phyloP scores from a whole-genome alignment of 257 asterid genomes.

The Solanum arcanum region DNA sequence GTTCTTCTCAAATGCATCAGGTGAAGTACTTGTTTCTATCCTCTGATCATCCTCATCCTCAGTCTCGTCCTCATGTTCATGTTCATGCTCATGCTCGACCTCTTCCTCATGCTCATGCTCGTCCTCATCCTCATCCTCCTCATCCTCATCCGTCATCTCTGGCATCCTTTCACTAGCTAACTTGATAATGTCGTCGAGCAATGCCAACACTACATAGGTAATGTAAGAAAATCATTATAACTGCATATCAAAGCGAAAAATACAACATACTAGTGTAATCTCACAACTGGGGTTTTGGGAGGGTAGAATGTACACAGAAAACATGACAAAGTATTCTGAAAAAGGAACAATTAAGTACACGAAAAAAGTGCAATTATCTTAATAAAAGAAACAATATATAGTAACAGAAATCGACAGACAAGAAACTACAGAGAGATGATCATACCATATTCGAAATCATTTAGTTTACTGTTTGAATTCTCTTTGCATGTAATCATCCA shows the following conservation, averaged over 20 bases:
- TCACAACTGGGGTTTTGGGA: neutral
- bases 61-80: neutral
- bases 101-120: conserved; percentile 27
- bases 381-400: neutral
- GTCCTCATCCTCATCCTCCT: neutral
- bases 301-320: neutral
- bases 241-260: neutral
- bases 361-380: neutral
- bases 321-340: neutral
- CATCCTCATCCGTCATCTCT: conserved; percentile 54
- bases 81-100: neutral
- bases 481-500: conserved; percentile 60
- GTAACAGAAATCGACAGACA: neutral
- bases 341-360: neutral
- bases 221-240: neutral
- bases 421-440: neutral
- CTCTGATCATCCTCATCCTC: conserved; percentile 37
- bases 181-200: conserved; percentile 63
- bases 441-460: conserved; percentile 41
- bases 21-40: conserved; percentile 23
- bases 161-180: conserved; percentile 52
- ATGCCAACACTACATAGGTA: conserved; percentile 27
- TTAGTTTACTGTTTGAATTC: conserved; percentile 19
- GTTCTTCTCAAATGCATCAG: conserved; percentile 34
- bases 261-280: neutral